phyloP scores from a whole-genome alignment of 1,139 yeast genomes.

The Nakaseomyces delphensis region DNA sequence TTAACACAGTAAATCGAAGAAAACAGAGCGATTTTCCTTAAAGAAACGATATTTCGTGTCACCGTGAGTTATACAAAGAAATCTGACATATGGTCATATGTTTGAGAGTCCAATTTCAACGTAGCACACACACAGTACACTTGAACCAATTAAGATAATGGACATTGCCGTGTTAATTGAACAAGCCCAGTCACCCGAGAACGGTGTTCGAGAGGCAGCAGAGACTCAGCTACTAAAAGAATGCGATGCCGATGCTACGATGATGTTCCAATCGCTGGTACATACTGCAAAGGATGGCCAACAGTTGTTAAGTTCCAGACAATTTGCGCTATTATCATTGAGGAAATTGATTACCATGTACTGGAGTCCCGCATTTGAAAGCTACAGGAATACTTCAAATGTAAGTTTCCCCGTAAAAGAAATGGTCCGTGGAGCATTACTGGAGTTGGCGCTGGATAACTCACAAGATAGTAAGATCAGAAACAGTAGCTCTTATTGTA shows the following conservation, averaged over 20 bases:
- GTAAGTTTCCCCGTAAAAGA: conserved; percentile 40
- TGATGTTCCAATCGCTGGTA: conserved; percentile 25
- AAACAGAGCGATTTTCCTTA: too few species aligned
- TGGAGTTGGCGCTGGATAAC: conserved; percentile 45
- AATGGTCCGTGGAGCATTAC: conserved; percentile 41
- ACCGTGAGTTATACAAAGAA: too few species aligned
- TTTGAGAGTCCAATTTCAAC: too few species aligned
- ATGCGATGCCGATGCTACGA: conserved; percentile 31
- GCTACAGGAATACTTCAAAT: conserved; percentile 58
- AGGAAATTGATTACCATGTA: conserved; percentile 60
- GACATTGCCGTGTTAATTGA: neutral
- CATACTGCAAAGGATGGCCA: conserved; percentile 20
- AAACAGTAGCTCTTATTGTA: conserved; percentile 60
- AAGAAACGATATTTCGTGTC: too few species aligned
- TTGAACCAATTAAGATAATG: too few species aligned
- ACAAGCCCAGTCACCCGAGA: conserved; percentile 30
- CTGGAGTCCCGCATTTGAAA: conserved; percentile 83
- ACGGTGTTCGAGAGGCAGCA: conserved; percentile 29
- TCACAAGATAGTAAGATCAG: conserved; percentile 50
- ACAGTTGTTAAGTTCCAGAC: conserved; percentile 35
- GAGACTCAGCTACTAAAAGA: conserved; percentile 26
- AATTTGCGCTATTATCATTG: conserved; percentile 60
- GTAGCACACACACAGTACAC: too few species aligned
- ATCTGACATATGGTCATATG: too few species aligned
- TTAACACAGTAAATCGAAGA: too few species aligned